phyloP scores from a whole-genome alignment of 768 basidiomycete species.

The Hydnomerulius pinastri region DNA sequence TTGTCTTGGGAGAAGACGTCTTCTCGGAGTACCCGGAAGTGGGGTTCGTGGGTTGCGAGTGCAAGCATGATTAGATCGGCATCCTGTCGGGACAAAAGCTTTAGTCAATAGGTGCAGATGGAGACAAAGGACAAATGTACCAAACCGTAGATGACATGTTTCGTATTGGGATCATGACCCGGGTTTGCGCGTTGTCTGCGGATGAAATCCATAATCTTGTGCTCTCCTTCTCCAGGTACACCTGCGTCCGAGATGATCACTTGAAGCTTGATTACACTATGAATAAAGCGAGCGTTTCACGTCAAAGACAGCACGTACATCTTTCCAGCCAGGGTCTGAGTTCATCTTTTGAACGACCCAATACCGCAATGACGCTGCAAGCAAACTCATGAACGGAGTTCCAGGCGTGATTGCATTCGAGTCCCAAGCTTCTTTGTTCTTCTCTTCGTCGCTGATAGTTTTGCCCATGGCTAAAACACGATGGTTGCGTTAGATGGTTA shows the following conservation, averaged over 20 bases:
- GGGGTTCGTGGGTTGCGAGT: conserved; percentile 96
- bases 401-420: conserved; percentile 99
- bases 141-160: conserved; percentile 96
- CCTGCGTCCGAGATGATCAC: conserved; percentile 96
- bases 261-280: too few relatives aligned
- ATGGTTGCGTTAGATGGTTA: not conserved
- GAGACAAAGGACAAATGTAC: conserved; percentile 44
- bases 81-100: conserved; percentile 55
- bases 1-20: conserved; percentile 93
- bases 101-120: conserved; percentile 7
- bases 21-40: conserved; percentile 96
- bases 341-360: conserved; percentile 98
- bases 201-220: conserved; percentile 99
- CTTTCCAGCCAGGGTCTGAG: conserved; percentile 93
- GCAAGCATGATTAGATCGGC: conserved; percentile 99
- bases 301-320: conserved; percentile 47
- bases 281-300: too few relatives aligned
- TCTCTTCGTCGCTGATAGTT: conserved; percentile 75
- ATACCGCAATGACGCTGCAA: conserved; percentile 86
- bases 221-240: conserved; percentile 98
- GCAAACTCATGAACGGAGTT: conserved; percentile 96
- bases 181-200: conserved; percentile 84
- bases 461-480: conserved; percentile 84
- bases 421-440: conserved; percentile 89
- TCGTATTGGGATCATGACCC: conserved; percentile 93